Percentiles rank a stretch among this genome's conserved stretches.
Evolutionary conservation across 345 rosid species (phyloP).

Genomic region (Erucastrum elatum): DNA sequence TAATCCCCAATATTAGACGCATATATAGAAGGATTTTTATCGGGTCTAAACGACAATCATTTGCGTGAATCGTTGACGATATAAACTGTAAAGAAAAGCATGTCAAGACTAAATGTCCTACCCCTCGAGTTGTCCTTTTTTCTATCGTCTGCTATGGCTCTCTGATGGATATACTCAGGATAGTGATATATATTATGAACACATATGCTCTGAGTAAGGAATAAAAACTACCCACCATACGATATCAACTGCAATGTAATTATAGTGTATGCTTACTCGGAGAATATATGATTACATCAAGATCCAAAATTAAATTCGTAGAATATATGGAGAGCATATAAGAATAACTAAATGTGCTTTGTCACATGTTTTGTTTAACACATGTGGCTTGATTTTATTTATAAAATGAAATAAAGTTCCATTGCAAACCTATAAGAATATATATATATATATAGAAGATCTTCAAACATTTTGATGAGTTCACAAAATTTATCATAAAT

Average conservation of each 20-base stretch:
- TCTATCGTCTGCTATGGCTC: constrained; percentile 16
- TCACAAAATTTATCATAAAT: not conserved
- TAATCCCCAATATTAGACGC: not conserved
- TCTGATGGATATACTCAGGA: not conserved
- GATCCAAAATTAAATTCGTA: not conserved
- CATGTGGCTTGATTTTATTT: not conserved
- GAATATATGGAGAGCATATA: not conserved
- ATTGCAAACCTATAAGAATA: not conserved
- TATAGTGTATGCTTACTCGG: constrained; percentile 9
- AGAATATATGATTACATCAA: not conserved
- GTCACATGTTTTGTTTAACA: not conserved
- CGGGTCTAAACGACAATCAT: constrained; percentile 29
- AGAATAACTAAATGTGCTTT: not conserved
- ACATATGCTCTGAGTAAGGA: constrained; percentile 9
- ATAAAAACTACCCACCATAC: constrained; percentile 17
- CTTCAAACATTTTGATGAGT: not conserved
- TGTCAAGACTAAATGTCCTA: constrained; percentile 19
- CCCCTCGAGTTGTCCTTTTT: constrained; percentile 20
- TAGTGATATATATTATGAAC: constrained; percentile 15
- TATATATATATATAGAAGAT: not conserved
- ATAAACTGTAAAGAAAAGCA: constrained; percentile 14
- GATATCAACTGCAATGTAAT: constrained; percentile 9
- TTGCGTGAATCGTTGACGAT: constrained; percentile 31
- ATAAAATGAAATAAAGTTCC: not conserved
- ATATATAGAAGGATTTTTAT: not conserved